phyloP scores from a whole-genome alignment of 2,329 filamentous ascomycete genomes.

The Alternaria ethzedia region DNA sequence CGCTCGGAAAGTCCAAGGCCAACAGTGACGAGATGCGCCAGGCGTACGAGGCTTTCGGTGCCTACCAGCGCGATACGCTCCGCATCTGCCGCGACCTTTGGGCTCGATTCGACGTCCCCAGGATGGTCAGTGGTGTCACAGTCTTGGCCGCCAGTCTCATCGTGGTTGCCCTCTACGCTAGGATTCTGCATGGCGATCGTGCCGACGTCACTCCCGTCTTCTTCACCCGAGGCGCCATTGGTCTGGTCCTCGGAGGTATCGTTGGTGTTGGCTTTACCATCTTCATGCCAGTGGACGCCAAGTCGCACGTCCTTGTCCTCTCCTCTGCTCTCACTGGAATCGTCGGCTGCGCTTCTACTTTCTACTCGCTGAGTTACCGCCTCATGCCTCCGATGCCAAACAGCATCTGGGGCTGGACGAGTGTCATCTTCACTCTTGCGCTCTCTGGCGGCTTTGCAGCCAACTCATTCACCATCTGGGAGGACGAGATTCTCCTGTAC shows the following conservation, averaged over 20 bases:
- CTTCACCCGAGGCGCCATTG: slow-evolving; percentile 58
- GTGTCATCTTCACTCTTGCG: slow-evolving; percentile 78
- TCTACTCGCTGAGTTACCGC: slow-evolving; percentile 50
- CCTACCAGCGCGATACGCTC: slow-evolving; percentile 81
- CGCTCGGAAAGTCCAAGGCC: slow-evolving; percentile 43
- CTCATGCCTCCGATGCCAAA: slow-evolving; percentile 66
- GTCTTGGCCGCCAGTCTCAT: slow-evolving; percentile 73
- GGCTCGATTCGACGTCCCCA: slow-evolving; percentile 87
- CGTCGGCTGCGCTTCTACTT: slow-evolving; percentile 49
- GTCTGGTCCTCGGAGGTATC: slow-evolving; percentile 53
- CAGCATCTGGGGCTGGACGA: slow-evolving; percentile 89
- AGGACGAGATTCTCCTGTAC: slow-evolving; percentile 92
- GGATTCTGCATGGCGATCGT: slow-evolving; percentile 60
- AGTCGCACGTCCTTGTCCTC: slow-evolving; percentile 51
- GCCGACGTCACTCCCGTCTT: slow-evolving; percentile 61
- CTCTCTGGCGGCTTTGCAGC: slow-evolving; percentile 95
- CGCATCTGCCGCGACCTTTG: slow-evolving; percentile 82
- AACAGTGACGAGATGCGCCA: slow-evolving; percentile 50
- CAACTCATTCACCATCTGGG: slow-evolving; percentile 99
- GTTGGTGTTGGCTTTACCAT: slow-evolving; percentile 54
- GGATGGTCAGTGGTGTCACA: slow-evolving; percentile 80
- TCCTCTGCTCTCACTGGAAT: slow-evolving; percentile 50
- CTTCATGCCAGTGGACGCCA: slow-evolving; percentile 47
- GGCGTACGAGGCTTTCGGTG: slow-evolving; percentile 65
- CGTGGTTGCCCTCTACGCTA: slow-evolving; percentile 75